phyloP scores from a whole-genome alignment of 129 eudicot genomes.

The Pulicaria dysenterica region DNA sequence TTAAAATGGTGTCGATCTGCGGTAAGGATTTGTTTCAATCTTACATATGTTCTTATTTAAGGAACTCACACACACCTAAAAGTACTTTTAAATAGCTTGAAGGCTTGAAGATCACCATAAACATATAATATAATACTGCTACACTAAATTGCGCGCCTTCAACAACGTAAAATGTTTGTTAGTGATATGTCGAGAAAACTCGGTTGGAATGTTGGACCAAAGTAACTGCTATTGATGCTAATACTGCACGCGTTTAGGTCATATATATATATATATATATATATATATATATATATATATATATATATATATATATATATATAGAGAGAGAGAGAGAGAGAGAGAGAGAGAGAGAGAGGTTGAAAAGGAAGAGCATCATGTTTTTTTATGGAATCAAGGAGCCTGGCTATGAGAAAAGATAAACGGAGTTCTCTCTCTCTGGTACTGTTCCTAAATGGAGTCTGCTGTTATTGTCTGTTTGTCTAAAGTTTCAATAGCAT shows the following conservation, averaged over 20 bases:
- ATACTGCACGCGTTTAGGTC: conserved; percentile 39
- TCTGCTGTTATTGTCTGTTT: conserved; percentile 34
- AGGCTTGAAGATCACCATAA: too few species aligned
- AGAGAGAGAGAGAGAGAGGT: conserved; percentile 13
- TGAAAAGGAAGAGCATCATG: conserved; percentile 27
- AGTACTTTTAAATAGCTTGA: too few species aligned
- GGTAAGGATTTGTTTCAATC: too few species aligned
- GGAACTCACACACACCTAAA: too few species aligned
- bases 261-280: background rate
- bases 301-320: too few species aligned
- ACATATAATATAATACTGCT: too few species aligned
- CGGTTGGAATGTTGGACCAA: conserved; percentile 1
- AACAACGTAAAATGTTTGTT: background rate
- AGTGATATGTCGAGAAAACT: background rate
- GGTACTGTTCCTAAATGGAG: conserved; percentile 27
- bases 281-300: too few species aligned
- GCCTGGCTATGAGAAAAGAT: conserved; percentile 27
- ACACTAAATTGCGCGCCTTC: too few species aligned
- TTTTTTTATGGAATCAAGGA: conserved; percentile 31
- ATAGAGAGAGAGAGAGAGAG: conserved; percentile 32
- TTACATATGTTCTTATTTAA: too few species aligned
- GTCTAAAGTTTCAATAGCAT: conserved; percentile 28
- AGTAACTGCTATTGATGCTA: conserved; percentile 1
- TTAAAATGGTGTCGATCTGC: too few species aligned
- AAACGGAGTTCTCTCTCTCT: conserved; percentile 14